Evolutionary conservation across 495 filamentous ascomycete species (phyloP).

Genomic region (Massariosphaeria phaeospora): DNA sequence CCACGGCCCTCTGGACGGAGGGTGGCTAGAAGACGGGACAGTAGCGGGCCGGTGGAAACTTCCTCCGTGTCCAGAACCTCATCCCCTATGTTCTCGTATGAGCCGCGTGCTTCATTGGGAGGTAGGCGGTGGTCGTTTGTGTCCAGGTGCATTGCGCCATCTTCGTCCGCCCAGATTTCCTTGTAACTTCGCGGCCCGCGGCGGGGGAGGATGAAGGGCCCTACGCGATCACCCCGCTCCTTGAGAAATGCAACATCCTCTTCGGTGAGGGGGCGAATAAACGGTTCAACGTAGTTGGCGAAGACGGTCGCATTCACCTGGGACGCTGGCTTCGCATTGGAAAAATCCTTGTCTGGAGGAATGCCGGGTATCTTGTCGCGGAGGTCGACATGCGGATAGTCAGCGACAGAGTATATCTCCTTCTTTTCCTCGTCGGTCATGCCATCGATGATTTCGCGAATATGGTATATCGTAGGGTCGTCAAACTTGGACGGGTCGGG

Average conservation of each 20-base stretch:
- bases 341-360: slow-evolving; percentile 90
- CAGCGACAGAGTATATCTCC: slow-evolving; percentile 78
- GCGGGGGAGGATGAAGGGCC: slow-evolving; percentile 78
- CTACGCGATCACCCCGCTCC: slow-evolving; percentile 78
- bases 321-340: slow-evolving; percentile 84
- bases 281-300: slow-evolving; percentile 80
- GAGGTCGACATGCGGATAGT: slow-evolving; percentile 76
- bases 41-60: slow-evolving; percentile 79
- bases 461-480: slow-evolving; percentile 93
- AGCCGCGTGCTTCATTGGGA: slow-evolving; percentile 77
- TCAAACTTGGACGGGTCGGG: slow-evolving; percentile 86
- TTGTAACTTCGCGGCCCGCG: slow-evolving; percentile 80
- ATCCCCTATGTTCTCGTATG: slow-evolving; percentile 78
- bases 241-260: slow-evolving; percentile 92
- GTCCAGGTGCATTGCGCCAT: slow-evolving; percentile 68
- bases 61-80: slow-evolving; percentile 80
- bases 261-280: slow-evolving; percentile 82
- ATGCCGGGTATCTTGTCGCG: slow-evolving; percentile 78
- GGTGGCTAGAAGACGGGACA: slow-evolving; percentile 75
- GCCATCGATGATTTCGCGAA: slow-evolving; percentile 62
- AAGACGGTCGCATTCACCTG: slow-evolving; percentile 92
- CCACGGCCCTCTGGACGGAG: slow-evolving; percentile 77
- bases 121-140: slow-evolving; percentile 57
- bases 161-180: slow-evolving; percentile 90
- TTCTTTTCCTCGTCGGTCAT: slow-evolving; percentile 79